Conservation (phyloP, 2,329 filamentous ascomycete species). For the Hymenoscyphus repandus region DNA sequence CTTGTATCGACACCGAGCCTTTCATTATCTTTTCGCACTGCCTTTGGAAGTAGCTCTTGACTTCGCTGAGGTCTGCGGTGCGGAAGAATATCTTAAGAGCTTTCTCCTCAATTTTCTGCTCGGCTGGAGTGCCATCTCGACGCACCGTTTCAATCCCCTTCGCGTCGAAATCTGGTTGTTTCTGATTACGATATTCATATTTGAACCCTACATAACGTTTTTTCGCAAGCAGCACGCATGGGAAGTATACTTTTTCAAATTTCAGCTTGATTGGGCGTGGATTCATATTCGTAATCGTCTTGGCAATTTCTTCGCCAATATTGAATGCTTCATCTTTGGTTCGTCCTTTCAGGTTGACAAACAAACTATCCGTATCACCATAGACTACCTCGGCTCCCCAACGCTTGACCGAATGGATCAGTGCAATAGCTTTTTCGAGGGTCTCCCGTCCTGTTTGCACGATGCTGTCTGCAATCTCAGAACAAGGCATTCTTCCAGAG, state of each 20-base stretch:
- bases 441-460: conserved; percentile 95
- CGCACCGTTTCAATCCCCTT: conserved; percentile 98
- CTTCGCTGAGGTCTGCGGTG: conserved; percentile 79
- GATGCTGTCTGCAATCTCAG: conserved; percentile 96
- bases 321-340: conserved; percentile 85
- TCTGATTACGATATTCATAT: conserved; percentile 74
- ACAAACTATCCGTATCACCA: conserved; percentile 93
- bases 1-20: conserved; percentile 81
- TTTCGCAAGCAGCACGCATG: conserved; percentile 89
- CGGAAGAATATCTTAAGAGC: conserved; percentile 84
- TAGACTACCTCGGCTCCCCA: conserved; percentile 98
- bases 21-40: conserved; percentile 93
- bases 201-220: conserved; percentile 98
- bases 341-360: conserved; percentile 82
- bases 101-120: conserved; percentile 95
- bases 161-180: conserved; percentile 84
- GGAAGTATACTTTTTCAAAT: conserved; percentile 97
- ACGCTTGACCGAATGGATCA: conserved; percentile 79
- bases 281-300: conserved; percentile 81
- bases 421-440: conserved; percentile 84
- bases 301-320: conserved; percentile 87
- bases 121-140: conserved; percentile 87
- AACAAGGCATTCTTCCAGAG: conserved; percentile 95
- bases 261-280: conserved; percentile 91
- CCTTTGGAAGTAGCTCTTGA: conserved; percentile 83